A percentile compares a stretch with the other conserved stretches of the same genome.
Conservation (phyloP, 2,329 filamentous ascomycete species). For the Pseudopyricularia cyperi region DNA sequence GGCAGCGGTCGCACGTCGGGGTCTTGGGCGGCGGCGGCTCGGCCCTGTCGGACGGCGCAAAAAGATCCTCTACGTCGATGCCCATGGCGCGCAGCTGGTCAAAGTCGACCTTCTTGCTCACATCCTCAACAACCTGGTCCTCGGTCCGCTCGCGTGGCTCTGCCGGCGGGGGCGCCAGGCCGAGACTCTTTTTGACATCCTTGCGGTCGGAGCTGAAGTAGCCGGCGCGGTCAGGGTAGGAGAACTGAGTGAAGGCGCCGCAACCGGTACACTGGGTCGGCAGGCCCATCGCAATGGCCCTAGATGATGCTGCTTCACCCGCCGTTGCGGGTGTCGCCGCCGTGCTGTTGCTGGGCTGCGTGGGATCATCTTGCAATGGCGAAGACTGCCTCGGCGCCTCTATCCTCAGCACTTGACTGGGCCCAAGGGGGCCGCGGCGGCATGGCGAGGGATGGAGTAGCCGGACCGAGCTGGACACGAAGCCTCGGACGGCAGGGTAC, state of each 20-base stretch:
- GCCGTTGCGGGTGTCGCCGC: no score
- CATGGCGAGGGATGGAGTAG: background rate
- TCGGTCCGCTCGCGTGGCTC: constrained; percentile 18
- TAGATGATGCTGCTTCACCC: background rate
- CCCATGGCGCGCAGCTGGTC: constrained; percentile 30
- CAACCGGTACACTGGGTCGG: constrained; percentile 51
- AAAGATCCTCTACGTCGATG: constrained; percentile 25
- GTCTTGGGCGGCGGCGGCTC: background rate
- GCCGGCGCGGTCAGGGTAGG: constrained; percentile 37
- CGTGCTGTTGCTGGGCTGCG: no score
- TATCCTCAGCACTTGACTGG: background rate
- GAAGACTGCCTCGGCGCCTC: background rate
- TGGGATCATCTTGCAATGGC: background rate
- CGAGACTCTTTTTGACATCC: constrained; percentile 35
- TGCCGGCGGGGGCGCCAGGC: constrained; percentile 10
- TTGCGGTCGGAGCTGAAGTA: constrained; percentile 42
- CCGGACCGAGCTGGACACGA: background rate
- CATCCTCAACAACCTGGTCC: constrained; percentile 32
- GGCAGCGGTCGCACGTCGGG: constrained; percentile 71
- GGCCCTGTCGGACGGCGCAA: constrained; percentile 5
- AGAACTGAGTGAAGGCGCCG: constrained; percentile 49
- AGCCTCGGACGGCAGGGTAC: constrained; percentile 5
- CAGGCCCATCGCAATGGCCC: constrained; percentile 15
- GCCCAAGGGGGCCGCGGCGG: background rate
- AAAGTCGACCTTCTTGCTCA: constrained; percentile 27